Percentiles rank a stretch among this genome's conserved stretches.
Evolutionary conservation across 2,329 filamentous ascomycete genomes (phyloP).

Genomic region (Tricladium varicosporioides): DNA sequence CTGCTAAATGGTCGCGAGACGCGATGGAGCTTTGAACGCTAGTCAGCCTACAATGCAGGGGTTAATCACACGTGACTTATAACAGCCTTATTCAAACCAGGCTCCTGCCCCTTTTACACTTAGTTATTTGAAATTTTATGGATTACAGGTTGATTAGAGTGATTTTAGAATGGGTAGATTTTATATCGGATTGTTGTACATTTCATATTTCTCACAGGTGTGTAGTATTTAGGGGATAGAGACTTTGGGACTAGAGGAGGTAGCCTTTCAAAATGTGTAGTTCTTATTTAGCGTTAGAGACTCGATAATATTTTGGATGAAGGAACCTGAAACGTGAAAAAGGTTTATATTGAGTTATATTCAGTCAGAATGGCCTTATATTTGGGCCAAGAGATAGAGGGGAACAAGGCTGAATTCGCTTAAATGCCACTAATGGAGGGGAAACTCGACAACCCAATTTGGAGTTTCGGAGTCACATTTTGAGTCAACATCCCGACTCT

Average conservation of each 20-base stretch:
- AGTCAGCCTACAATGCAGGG: not conserved
- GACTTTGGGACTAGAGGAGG: no score
- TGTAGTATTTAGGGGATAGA: no score
- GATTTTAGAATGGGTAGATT: no score
- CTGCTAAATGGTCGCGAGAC: constrained; percentile 8
- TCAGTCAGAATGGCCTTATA: not conserved
- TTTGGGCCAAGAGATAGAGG: not conserved
- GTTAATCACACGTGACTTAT: not conserved
- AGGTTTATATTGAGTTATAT: no score
- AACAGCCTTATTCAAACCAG: not conserved
- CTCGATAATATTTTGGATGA: no score
- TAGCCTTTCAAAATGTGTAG: no score
- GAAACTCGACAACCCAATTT: not conserved
- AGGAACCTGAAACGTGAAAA: no score
- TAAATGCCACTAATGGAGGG: constrained; percentile 1
- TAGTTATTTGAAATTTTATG: not conserved
- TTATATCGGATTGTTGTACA: no score
- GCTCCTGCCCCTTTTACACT: not conserved
- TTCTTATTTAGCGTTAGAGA: no score
- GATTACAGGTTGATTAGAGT: no score
- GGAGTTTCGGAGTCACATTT: constrained; percentile 1
- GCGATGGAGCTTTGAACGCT: constrained; percentile 14
- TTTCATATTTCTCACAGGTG: no score
- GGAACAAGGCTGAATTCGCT: constrained; percentile 5
- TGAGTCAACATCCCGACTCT: not conserved